Conservation (phyloP, 2,329 filamentous ascomycete species). For the Blumeria hordei region DNA sequence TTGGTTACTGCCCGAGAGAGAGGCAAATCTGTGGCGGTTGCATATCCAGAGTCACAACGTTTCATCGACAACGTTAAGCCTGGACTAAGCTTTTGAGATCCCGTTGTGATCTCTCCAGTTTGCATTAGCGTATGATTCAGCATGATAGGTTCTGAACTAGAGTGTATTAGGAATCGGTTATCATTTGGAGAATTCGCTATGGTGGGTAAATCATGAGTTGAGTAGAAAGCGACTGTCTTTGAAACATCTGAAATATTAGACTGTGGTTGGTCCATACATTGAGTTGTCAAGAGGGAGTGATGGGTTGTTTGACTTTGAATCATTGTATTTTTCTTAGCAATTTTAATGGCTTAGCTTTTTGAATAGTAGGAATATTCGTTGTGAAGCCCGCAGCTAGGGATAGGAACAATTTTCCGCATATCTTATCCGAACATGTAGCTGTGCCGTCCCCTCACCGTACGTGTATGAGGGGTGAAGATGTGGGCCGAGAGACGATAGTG, state of each 20-base stretch:
- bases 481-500: no score
- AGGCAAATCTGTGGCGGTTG: constrained; percentile 7
- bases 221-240: constrained; percentile 13
- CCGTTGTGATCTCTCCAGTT: constrained; percentile 1
- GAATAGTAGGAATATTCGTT: background rate
- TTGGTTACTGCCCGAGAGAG: background rate
- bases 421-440: no score
- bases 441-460: no score
- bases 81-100: constrained; percentile 2
- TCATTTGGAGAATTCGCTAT: no score
- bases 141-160: constrained; percentile 6
- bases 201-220: constrained; percentile 7
- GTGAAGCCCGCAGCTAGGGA: background rate
- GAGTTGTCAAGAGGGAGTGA: no score
- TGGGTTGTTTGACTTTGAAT: background rate
- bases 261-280: constrained; percentile 7
- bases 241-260: constrained; percentile 11
- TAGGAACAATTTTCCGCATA: background rate
- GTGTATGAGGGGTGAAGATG: no score
- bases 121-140: background rate
- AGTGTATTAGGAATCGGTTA: constrained; percentile 3
- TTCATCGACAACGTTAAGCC: constrained; percentile 7
- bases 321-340: background rate
- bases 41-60: constrained; percentile 13
- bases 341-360: background rate